These are phyloP conservation scores for Epicoccum nigrum DNA, from an alignment of 2,329 filamentous ascomycete species.

Conservation along the genomic window DNA sequence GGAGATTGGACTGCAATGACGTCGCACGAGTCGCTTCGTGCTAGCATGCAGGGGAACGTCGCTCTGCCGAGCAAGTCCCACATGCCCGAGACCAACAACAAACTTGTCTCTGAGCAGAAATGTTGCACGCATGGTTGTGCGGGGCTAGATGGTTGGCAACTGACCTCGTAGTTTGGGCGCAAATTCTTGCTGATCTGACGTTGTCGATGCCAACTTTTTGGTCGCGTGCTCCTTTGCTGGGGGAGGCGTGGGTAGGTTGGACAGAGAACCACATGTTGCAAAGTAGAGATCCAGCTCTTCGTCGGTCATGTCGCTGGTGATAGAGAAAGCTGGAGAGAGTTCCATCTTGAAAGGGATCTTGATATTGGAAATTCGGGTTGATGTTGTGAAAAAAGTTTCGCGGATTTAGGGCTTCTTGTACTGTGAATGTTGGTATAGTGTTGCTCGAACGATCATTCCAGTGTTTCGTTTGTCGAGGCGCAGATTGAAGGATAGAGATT, in stretches of 20 bases:
- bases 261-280: conserved; percentile 47
- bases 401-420: conserved; percentile 12
- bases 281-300: conserved; percentile 50
- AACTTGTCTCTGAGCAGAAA: conserved; percentile 23
- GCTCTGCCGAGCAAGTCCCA: conserved; percentile 21
- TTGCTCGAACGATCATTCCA: conserved; percentile 24
- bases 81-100: conserved; percentile 21
- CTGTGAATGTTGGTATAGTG: conserved; percentile 15
- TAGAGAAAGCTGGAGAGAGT: conserved; percentile 34
- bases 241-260: conserved; percentile 50
- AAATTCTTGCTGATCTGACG: conserved; percentile 13
- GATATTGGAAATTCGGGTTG: neutral
- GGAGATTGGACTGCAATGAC: conserved; percentile 19
- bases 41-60: conserved; percentile 26
- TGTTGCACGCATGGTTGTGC: conserved; percentile 23
- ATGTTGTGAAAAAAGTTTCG: neutral
- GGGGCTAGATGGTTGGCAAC: conserved; percentile 19
- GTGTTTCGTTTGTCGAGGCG: conserved; percentile 9
- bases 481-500: conserved; percentile 12
- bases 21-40: conserved; percentile 15
- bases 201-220: conserved; percentile 8
- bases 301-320: conserved; percentile 43
- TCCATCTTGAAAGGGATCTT: conserved; percentile 26
- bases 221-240: conserved; percentile 37
- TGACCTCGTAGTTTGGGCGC: conserved; percentile 40